Conservation (phyloP, 345 rosid genomes). For the Durio zibethinus region DNA sequence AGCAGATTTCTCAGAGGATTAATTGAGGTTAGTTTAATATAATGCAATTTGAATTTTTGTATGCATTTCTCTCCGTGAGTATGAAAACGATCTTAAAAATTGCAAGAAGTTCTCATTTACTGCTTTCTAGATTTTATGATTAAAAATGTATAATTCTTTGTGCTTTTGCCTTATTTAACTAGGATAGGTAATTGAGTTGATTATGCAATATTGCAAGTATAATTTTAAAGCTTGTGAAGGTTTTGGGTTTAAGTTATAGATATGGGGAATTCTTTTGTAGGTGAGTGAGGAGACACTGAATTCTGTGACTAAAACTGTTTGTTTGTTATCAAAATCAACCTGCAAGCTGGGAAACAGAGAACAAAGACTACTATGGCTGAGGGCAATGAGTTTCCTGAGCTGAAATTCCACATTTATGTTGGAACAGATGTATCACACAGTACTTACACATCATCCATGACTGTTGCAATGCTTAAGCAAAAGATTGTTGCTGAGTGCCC, state of each 20-base stretch:
- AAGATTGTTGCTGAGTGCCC: conserved; percentile 46
- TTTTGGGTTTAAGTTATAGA: neutral
- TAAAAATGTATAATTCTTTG: too few relatives aligned
- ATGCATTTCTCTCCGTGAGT: neutral
- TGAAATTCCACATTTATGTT: conserved; percentile 40
- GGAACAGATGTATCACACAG: conserved; percentile 41
- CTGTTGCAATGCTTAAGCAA: conserved; percentile 39
- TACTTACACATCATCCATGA: conserved; percentile 30
- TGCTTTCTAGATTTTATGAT: neutral
- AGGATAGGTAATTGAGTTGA: neutral
- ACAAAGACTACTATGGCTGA: conserved; percentile 19
- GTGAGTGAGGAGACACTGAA: conserved; percentile 24
- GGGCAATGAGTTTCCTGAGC: conserved; percentile 30
- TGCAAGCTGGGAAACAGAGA: conserved; percentile 24
- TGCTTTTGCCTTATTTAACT: neutral
- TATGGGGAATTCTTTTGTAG: conserved; percentile 11
- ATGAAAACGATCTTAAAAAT: neutral
- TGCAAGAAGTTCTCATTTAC: neutral
- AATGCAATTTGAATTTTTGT: neutral
- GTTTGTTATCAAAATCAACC: conserved; percentile 16
- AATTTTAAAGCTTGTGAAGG: neutral
- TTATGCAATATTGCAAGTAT: neutral
- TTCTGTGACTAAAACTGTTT: conserved; percentile 4
- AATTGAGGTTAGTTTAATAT: conserved; percentile 20
- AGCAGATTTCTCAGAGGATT: conserved; percentile 15